Percentiles rank a stretch among this genome's conserved stretches.
Conservation (phyloP, 441 rosid genomes). For the Sinapis alba region DNA sequence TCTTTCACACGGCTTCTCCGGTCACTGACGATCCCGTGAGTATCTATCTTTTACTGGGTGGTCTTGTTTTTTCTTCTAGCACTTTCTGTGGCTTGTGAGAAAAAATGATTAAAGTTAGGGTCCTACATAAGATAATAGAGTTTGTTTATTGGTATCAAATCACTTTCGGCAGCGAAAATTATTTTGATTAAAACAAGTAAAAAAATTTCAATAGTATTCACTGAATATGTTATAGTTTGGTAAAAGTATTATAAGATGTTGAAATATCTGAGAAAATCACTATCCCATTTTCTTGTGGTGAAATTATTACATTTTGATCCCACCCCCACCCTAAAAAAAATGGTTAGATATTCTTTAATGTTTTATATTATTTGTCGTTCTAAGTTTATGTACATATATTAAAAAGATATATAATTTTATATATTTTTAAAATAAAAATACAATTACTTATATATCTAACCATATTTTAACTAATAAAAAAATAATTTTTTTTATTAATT, state of each 20-base stretch:
- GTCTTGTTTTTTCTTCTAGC: neutral
- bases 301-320: neutral
- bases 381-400: too few species aligned
- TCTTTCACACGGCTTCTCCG: constrained; percentile 91
- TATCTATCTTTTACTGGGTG: neutral
- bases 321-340: constrained; percentile 1
- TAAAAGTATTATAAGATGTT: neutral
- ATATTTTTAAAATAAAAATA: too few species aligned
- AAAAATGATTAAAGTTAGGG: constrained; percentile 14
- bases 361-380: too few species aligned
- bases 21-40: constrained; percentile 89
- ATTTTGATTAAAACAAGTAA: neutral
- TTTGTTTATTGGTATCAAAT: constrained; percentile 2
- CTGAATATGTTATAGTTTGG: neutral
- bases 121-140: neutral
- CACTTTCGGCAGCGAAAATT: neutral
- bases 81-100: constrained; percentile 29
- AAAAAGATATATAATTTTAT: too few species aligned
- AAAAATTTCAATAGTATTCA: too few species aligned
- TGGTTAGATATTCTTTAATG: constrained; percentile 22
- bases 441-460: too few species aligned
- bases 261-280: neutral
- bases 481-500: too few species aligned
- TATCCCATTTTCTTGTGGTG: neutral
- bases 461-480: too few species aligned